A percentile compares a stretch with the other conserved stretches of the same genome.
Conservation (phyloP, 305 asterid species). For the Stenogyne calaminthoides region DNA sequence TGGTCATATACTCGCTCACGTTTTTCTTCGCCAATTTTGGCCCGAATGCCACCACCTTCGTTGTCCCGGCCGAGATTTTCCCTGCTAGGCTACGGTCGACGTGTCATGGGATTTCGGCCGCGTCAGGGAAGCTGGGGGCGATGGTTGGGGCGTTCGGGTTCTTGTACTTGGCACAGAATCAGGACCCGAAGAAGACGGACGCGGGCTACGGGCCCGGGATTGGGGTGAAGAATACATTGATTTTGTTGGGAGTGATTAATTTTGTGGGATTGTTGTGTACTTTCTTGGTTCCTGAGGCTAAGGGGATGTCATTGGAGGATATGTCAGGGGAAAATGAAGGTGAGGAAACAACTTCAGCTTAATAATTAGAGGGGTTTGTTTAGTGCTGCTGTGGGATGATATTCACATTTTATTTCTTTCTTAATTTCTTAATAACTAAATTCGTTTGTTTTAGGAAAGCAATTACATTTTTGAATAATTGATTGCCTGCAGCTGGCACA, state of each 20-base stretch:
- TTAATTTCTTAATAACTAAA: no score
- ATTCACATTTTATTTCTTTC: no score
- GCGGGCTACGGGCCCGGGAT: conserved; percentile 42
- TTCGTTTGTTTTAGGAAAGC: no score
- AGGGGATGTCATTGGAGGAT: conserved; percentile 46
- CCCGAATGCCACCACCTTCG: conserved; percentile 42
- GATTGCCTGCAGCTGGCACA: no score
- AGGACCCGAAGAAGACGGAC: conserved; percentile 39
- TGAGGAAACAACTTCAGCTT: neutral
- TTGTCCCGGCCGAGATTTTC: conserved; percentile 45
- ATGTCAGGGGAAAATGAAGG: conserved; percentile 39
- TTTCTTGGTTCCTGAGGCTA: conserved; percentile 46
- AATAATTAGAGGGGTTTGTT: no score
- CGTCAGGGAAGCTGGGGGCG: conserved; percentile 43
- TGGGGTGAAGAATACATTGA: conserved; percentile 39
- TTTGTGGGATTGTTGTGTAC: conserved; percentile 37
- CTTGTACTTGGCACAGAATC: conserved; percentile 36
- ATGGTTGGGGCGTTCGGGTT: conserved; percentile 48
- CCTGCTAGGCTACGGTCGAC: conserved; percentile 43
- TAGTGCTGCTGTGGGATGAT: no score
- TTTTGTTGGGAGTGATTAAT: conserved; percentile 34
- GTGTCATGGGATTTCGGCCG: conserved; percentile 47
- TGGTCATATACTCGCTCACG: conserved; percentile 37
- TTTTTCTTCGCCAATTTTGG: conserved; percentile 49
- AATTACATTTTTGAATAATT: no score